Conservation (phyloP, 169 alveolate genomes). For the Plasmodium blacklocki region DNA sequence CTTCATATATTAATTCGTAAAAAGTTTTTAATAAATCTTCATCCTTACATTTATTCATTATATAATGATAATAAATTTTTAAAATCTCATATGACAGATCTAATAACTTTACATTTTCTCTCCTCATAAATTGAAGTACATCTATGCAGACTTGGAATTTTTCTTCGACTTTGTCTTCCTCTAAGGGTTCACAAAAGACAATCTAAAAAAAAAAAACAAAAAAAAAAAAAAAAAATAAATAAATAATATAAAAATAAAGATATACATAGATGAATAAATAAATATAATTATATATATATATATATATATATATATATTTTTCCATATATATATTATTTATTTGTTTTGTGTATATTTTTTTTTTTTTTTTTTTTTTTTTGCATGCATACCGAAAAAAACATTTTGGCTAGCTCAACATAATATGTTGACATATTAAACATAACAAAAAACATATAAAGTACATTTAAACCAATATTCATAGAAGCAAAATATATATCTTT, state of each 20-base stretch:
- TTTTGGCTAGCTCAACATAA: not conserved
- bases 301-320: not conserved
- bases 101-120: slow-evolving; percentile 4
- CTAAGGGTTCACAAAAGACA: not conserved
- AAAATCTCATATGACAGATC: slow-evolving; percentile 1
- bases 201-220: not conserved
- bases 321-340: not conserved
- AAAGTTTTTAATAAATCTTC: slow-evolving; percentile 8
- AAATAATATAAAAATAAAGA: not conserved
- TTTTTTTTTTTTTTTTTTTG: slow-evolving; percentile 2
- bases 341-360: not conserved
- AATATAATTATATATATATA: not conserved
- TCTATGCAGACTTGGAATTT: slow-evolving; percentile 22
- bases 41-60: not conserved
- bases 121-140: slow-evolving; percentile 35
- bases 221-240: not conserved
- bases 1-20: slow-evolving; percentile 17
- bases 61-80: slow-evolving; percentile 10
- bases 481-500: not conserved
- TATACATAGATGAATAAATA: not conserved
- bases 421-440: not conserved
- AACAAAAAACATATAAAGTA: not conserved
- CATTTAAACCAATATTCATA: not conserved
- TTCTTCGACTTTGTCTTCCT: not conserved
- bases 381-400: not conserved